Conservation (phyloP, 176 grass and related monocot genomes). For the Thinopyrum elongatum region DNA sequence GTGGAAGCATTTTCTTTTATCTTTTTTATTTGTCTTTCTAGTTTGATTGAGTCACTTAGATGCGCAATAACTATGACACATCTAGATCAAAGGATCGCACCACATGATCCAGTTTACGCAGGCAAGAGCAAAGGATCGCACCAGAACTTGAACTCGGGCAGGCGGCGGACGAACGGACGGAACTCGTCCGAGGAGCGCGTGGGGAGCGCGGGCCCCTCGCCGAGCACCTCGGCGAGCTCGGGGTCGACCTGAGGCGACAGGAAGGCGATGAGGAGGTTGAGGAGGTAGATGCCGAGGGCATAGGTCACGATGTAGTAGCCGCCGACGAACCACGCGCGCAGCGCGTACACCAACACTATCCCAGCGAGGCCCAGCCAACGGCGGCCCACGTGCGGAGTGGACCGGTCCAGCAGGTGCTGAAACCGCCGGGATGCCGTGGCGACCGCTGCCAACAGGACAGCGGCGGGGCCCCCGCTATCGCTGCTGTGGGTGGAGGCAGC, state of each 20-base stretch:
- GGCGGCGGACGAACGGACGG: conserved; percentile 73
- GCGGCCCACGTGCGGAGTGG: conserved; percentile 60
- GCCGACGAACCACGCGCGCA: conserved; percentile 66
- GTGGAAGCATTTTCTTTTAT: no score
- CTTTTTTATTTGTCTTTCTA: no score
- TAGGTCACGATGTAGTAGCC: conserved; percentile 86
- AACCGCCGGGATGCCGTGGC: conserved; percentile 41
- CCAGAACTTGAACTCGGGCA: conserved; percentile 97
- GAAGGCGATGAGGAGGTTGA: conserved; percentile 75
- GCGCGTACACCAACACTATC: conserved; percentile 41
- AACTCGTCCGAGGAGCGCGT: conserved; percentile 69
- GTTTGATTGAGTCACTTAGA: no score
- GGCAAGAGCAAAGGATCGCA: conserved; percentile 28
- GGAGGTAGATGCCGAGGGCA: conserved; percentile 73
- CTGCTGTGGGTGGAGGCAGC: background rate
- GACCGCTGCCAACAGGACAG: conserved; percentile 11
- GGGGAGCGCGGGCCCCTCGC: conserved; percentile 51
- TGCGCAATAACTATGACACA: no score
- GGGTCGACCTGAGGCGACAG: conserved; percentile 83
- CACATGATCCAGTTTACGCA: background rate
- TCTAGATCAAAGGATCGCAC: conserved; percentile 32
- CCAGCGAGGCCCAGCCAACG: conserved; percentile 59
- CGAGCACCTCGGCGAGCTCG: conserved; percentile 51
- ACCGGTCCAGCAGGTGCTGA: conserved; percentile 74
- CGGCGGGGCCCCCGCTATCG: background rate